A percentile compares a stretch with the other conserved stretches of the same genome.
phyloP scores from a whole-genome alignment of 2,329 filamentous ascomycete genomes.

The Acrocalymma vagum region DNA sequence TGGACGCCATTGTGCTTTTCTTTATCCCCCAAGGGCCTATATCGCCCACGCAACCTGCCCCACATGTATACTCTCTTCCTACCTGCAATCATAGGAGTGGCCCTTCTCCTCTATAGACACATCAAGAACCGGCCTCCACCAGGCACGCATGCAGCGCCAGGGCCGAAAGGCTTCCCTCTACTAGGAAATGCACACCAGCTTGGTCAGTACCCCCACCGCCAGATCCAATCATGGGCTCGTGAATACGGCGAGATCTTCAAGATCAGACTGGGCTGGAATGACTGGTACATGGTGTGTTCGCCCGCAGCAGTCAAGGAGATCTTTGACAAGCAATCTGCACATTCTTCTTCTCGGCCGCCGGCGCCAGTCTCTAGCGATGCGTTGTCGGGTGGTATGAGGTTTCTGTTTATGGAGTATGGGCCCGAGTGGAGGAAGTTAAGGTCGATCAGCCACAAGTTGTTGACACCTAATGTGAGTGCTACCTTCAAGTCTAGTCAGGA shows the following conservation, averaged over 20 bases:
- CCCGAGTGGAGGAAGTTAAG: conserved; percentile 51
- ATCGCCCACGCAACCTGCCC: no score
- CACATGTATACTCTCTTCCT: conserved; percentile 28
- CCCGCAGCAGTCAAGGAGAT: conserved; percentile 56
- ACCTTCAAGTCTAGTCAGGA: conserved; percentile 56
- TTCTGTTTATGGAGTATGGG: conserved; percentile 54
- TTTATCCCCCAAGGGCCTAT: no score
- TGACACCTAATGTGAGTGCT: conserved; percentile 46
- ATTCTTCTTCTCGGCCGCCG: conserved; percentile 48
- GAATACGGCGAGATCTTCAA: conserved; percentile 57
- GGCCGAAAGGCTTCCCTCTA: conserved; percentile 34
- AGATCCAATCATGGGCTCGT: conserved; percentile 47
- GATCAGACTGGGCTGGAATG: conserved; percentile 54
- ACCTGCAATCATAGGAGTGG: conserved; percentile 15
- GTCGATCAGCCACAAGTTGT: conserved; percentile 48
- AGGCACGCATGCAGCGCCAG: conserved; percentile 27
- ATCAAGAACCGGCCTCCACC: conserved; percentile 20
- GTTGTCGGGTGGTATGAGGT: conserved; percentile 50
- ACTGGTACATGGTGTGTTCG: conserved; percentile 56
- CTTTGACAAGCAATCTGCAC: conserved; percentile 50
- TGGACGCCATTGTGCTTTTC: no score
- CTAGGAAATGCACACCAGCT: conserved; percentile 42
- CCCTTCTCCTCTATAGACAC: conserved; percentile 20
- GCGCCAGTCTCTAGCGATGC: conserved; percentile 51
- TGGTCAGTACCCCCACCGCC: conserved; percentile 34